These are phyloP conservation scores for Populus nigra DNA, from an alignment of 345 rosid species.

Conservation along the genomic window DNA sequence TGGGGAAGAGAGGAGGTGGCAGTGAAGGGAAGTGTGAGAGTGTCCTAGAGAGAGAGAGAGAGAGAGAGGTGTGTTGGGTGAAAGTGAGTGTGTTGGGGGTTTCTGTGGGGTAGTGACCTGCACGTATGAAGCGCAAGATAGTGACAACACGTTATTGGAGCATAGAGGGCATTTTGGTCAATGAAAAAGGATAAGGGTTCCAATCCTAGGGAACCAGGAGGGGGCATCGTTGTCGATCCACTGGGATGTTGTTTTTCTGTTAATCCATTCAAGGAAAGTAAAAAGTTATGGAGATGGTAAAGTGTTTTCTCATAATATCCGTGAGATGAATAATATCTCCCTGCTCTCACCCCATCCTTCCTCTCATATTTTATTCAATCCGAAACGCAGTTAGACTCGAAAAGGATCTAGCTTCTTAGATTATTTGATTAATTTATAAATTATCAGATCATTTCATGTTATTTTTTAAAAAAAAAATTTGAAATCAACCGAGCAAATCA, in stretches of 20 bases:
- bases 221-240: background rate
- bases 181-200: background rate
- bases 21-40: background rate
- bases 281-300: background rate
- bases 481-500: too few species aligned
- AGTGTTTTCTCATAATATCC: too few species aligned
- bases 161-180: slow-evolving; percentile 10
- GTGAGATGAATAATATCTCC: too few species aligned
- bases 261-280: slow-evolving; percentile 1
- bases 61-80: slow-evolving; percentile 5
- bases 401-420: too few species aligned
- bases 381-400: too few species aligned
- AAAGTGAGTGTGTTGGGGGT: background rate
- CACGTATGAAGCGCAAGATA: slow-evolving; percentile 23
- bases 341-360: too few species aligned
- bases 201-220: slow-evolving; percentile 1
- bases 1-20: background rate
- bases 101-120: slow-evolving; percentile 18
- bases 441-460: too few species aligned
- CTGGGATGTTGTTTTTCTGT: background rate
- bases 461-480: too few species aligned
- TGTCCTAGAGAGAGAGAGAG: too few species aligned
- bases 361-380: too few species aligned
- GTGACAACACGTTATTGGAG: slow-evolving; percentile 24
- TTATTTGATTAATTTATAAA: too few species aligned